These are phyloP conservation scores for Magnaporthiopsis incrustans DNA, from an alignment of 2,329 filamentous ascomycete species.

Conservation along the genomic window DNA sequence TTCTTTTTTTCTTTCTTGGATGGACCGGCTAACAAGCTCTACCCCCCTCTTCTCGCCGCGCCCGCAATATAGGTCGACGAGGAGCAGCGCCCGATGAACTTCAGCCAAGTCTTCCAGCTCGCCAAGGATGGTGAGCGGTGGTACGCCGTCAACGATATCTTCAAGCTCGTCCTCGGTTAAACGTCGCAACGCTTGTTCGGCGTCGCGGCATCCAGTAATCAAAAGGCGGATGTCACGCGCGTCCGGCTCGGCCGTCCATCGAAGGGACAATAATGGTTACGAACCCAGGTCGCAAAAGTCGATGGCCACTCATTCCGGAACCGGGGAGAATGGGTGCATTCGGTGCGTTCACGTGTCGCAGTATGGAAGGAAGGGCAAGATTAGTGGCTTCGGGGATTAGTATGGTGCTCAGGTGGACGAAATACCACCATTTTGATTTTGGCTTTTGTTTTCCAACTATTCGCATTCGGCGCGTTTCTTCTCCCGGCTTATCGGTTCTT, in stretches of 20 bases:
- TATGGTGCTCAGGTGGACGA: neutral
- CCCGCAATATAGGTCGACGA: conserved; percentile 62
- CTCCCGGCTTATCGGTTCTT: neutral
- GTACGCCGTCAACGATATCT: conserved; percentile 92
- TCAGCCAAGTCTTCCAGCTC: conserved; percentile 84
- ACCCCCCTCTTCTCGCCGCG: neutral
- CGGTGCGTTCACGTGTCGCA: neutral
- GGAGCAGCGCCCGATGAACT: conserved; percentile 80
- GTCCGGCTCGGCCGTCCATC: neutral
- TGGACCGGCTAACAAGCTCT: neutral
- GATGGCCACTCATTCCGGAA: neutral
- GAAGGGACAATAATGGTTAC: neutral
- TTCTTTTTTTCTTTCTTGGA: too few species aligned
- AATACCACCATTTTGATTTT: neutral
- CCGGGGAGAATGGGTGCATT: neutral
- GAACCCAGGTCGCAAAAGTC: neutral
- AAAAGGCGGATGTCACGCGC: neutral
- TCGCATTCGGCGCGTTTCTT: neutral
- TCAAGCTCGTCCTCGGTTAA: conserved; percentile 74
- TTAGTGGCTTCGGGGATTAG: neutral
- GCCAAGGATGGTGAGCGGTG: conserved; percentile 55
- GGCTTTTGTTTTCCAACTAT: neutral
- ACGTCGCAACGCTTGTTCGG: neutral
- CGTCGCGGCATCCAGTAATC: neutral
- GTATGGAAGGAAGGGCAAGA: too few species aligned